Conservation (phyloP, 2,329 filamentous ascomycete genomes). For the Claviceps arundinis region DNA sequence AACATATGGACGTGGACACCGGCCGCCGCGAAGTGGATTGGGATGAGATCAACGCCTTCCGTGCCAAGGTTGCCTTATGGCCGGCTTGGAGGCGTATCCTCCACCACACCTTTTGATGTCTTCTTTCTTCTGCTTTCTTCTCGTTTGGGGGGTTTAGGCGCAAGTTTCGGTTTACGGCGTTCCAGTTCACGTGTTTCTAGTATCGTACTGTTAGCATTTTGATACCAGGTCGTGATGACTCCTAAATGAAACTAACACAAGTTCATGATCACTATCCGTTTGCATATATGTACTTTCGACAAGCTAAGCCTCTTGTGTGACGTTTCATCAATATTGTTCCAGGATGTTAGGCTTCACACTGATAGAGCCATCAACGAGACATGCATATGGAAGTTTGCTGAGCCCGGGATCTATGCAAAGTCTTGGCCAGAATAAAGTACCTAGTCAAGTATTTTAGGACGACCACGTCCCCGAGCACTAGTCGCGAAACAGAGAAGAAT, state of each 20-base stretch:
- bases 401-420: no score
- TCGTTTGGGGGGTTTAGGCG: background rate
- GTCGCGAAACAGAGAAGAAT: no score
- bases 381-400: no score
- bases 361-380: no score
- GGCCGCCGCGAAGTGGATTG: slow-evolving; percentile 54
- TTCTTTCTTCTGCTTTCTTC: background rate
- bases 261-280: no score
- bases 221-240: slow-evolving; percentile 11
- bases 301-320: no score
- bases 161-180: background rate
- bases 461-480: no score
- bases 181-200: background rate
- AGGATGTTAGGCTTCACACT: no score
- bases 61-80: slow-evolving; percentile 34
- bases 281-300: no score
- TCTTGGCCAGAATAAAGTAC: no score
- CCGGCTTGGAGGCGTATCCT: slow-evolving; percentile 35
- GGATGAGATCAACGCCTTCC: slow-evolving; percentile 45
- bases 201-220: slow-evolving; percentile 10
- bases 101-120: slow-evolving; percentile 23
- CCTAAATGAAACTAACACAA: background rate
- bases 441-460: no score
- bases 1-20: slow-evolving; percentile 54
- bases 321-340: no score